Evolutionary conservation across 2,329 filamentous ascomycete genomes (phyloP).

Genomic region (Calonectria hongkongensis): DNA sequence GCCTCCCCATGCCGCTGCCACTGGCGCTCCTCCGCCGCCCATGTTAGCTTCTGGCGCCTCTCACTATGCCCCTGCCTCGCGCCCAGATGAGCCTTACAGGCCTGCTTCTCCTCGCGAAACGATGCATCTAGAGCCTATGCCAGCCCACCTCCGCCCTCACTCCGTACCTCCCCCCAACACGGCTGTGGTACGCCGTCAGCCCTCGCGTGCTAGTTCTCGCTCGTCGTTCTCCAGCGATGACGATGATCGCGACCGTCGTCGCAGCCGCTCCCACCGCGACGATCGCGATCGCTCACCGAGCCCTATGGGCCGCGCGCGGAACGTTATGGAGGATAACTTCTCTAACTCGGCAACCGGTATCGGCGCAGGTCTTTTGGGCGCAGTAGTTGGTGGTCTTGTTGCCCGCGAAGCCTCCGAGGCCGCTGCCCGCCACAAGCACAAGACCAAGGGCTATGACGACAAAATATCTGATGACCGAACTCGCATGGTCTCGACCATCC

Average conservation of each 20-base stretch:
- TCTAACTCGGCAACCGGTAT: conserved; percentile 69
- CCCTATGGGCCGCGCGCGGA: conserved; percentile 63
- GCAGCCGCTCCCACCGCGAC: conserved; percentile 50
- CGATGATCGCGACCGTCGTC: conserved; percentile 52
- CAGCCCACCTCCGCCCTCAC: conserved; percentile 55
- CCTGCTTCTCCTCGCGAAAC: conserved; percentile 51
- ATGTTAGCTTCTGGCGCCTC: conserved; percentile 37
- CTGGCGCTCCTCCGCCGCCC: conserved; percentile 40
- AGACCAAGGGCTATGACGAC: conserved; percentile 53
- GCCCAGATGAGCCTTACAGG: conserved; percentile 52
- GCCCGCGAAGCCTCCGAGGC: conserved; percentile 69
- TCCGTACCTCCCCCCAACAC: conserved; percentile 58
- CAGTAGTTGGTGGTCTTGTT: conserved; percentile 73
- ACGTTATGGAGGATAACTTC: conserved; percentile 68
- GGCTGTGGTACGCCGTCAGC: conserved; percentile 51
- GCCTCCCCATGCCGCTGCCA: conserved; percentile 43
- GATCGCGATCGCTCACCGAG: conserved; percentile 53
- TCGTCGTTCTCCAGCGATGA: conserved; percentile 49
- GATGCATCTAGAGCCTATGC: conserved; percentile 56
- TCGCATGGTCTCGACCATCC: conserved; percentile 67
- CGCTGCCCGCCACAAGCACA: conserved; percentile 57
- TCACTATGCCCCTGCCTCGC: conserved; percentile 50
- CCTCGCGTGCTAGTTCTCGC: conserved; percentile 46
- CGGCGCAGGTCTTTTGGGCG: conserved; percentile 71
- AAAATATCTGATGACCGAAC: conserved; percentile 56